These are phyloP conservation scores for Debaryomycetaceae sp. DNA, from an alignment of 1,139 yeast genomes.

Conservation along the genomic window DNA sequence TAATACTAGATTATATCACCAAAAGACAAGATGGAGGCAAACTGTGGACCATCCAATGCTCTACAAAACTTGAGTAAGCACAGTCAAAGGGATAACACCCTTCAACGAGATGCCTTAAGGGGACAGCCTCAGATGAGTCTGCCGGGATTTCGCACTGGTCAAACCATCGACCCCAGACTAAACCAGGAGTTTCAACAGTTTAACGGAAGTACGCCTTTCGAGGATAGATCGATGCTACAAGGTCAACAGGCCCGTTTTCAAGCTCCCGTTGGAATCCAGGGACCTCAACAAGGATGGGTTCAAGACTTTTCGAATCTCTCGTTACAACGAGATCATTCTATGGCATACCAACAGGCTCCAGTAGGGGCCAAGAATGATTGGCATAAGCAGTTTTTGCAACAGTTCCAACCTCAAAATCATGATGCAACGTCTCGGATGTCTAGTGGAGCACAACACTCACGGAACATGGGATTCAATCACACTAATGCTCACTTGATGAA, in stretches of 20 bases:
- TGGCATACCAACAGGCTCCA: constrained; percentile 5
- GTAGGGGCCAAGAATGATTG: constrained; percentile 15
- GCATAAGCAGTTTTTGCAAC: constrained; percentile 28
- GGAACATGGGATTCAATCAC: constrained; percentile 1
- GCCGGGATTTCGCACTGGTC: constrained; percentile 8
- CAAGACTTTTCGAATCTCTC: constrained; percentile 31
- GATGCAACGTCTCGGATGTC: not conserved
- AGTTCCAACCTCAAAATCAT: constrained; percentile 7
- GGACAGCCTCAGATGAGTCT: constrained; percentile 4
- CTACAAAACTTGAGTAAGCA: constrained; percentile 31
- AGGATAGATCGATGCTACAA: not conserved
- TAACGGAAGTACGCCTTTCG: constrained; percentile 6
- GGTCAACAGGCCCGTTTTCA: not conserved
- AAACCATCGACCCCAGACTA: constrained; percentile 23
- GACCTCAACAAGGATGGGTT: constrained; percentile 23
- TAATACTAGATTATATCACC: not conserved
- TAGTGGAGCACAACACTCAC: constrained; percentile 10
- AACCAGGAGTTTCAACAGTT: constrained; percentile 37
- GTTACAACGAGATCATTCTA: constrained; percentile 6
- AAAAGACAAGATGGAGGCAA: constrained; percentile 23
- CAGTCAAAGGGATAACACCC: constrained; percentile 29
- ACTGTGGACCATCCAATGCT: constrained; percentile 39
- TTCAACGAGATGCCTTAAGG: constrained; percentile 24
- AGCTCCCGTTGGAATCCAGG: not conserved
- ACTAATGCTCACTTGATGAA: constrained; percentile 6